Evolutionary conservation across 225 moss, liverwort and hornwort species (phyloP).

Genomic region (Pseudisothecium myosuroides): DNA sequence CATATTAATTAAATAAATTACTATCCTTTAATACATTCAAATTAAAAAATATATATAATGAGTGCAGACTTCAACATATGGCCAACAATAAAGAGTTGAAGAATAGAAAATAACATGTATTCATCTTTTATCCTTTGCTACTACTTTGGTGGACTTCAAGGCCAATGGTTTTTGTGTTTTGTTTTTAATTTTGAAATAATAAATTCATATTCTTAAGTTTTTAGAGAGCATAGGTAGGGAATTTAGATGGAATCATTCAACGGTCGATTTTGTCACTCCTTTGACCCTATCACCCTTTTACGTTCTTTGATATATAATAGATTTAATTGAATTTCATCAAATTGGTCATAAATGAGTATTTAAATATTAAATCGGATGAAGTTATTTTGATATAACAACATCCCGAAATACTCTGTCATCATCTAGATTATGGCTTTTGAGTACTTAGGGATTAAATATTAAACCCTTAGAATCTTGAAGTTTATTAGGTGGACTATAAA

Average conservation of each 20-base stretch:
- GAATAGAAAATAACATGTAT: not conserved
- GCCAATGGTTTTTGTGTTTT: too few relatives aligned
- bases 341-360: not conserved
- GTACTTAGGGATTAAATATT: accelerated
- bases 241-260: not conserved
- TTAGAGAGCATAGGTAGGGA: not conserved
- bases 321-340: not conserved
- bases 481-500: not conserved
- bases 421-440: not conserved
- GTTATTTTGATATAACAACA: not conserved
- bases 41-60: not conserved
- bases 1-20: not conserved
- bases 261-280: accelerated
- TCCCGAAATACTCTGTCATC: accelerated
- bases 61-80: accelerated
- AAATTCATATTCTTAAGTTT: not conserved
- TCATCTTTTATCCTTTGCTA: not conserved
- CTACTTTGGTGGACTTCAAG: not conserved
- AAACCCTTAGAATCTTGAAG: not conserved
- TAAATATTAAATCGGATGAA: not conserved
- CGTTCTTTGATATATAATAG: not conserved
- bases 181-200: not conserved
- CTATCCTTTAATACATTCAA: not conserved
- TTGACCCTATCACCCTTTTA: accelerated
- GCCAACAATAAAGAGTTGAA: not conserved